Evolutionary conservation across 2,329 filamentous ascomycete species (phyloP).

Genomic region (Nigrograna mackinnonii): DNA sequence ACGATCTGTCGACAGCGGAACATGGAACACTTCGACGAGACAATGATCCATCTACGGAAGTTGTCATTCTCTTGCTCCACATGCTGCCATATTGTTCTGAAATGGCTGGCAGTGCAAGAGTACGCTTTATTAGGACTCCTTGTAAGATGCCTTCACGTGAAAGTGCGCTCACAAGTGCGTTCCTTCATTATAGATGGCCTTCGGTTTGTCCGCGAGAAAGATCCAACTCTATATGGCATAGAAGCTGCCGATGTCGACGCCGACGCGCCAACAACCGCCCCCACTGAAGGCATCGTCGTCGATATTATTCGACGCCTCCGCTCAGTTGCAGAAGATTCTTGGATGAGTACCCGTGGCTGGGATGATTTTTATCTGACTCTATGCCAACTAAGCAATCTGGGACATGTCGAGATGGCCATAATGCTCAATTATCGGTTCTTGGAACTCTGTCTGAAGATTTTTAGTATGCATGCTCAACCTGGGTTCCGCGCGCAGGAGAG

Average conservation of each 20-base stretch:
- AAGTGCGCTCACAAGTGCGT: conserved; percentile 30
- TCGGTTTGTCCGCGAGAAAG: conserved; percentile 32
- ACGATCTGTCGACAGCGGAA: conserved; percentile 74
- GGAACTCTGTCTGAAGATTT: conserved; percentile 29
- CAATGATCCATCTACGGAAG: conserved; percentile 56
- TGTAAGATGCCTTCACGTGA: conserved; percentile 29
- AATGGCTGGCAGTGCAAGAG: conserved; percentile 62
- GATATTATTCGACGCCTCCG: conserved; percentile 21
- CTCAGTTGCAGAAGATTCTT: conserved; percentile 23
- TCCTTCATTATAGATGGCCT: conserved; percentile 36
- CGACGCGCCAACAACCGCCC: conserved; percentile 17
- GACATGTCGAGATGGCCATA: conserved; percentile 27
- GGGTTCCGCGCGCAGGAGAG: conserved; percentile 13
- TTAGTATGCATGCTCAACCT: conserved; percentile 29
- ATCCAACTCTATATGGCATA: conserved; percentile 28
- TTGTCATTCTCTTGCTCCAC: conserved; percentile 54
- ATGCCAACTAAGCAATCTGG: conserved; percentile 30
- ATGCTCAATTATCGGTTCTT: conserved; percentile 31
- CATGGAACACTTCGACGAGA: conserved; percentile 62
- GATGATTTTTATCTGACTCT: conserved; percentile 39
- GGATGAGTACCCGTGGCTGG: conserved; percentile 30
- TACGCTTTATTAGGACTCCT: conserved; percentile 67
- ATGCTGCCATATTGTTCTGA: conserved; percentile 63
- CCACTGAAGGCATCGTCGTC: conserved; percentile 19
- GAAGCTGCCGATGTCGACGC: conserved; percentile 30